Percentiles rank a stretch among this genome's conserved stretches.
phyloP scores from a whole-genome alignment of 495 filamentous ascomycete genomes.

The Trichoderma orchidacearum region DNA sequence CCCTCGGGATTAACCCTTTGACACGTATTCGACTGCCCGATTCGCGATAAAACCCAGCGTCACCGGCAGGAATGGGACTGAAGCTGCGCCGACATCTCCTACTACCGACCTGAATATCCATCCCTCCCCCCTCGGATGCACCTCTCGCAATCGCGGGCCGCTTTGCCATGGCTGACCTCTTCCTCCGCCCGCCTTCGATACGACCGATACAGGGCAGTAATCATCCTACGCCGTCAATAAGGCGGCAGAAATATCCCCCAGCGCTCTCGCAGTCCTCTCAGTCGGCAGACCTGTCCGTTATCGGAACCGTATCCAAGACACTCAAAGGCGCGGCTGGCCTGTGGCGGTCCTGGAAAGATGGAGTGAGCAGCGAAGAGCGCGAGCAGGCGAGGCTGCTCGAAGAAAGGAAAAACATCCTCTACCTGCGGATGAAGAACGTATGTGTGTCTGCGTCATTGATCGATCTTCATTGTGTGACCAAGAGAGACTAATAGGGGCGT shows the following conservation, averaged over 20 bases:
- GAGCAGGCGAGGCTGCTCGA: slow-evolving; percentile 33
- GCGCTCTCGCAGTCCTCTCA: background rate
- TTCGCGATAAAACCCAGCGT: too few relatives aligned
- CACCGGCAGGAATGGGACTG: background rate
- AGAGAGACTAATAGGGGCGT: background rate
- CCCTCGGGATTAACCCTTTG: too few relatives aligned
- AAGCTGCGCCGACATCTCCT: background rate
- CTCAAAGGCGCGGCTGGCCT: slow-evolving; percentile 25
- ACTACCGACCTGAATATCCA: background rate
- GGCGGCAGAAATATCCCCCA: background rate
- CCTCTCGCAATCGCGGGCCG: background rate
- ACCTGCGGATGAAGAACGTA: slow-evolving; percentile 48
- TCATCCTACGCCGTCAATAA: background rate
- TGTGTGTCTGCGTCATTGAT: slow-evolving; percentile 8
- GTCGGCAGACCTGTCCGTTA: background rate
- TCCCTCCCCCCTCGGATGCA: background rate
- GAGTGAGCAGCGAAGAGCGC: slow-evolving; percentile 40
- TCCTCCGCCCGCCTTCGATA: background rate
- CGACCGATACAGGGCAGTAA: background rate
- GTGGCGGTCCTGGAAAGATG: slow-evolving; percentile 38
- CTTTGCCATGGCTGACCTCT: background rate
- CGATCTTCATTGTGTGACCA: background rate
- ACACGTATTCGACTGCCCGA: too few relatives aligned
- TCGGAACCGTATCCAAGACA: background rate
- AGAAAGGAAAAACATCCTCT: slow-evolving; percentile 49